phyloP scores from a whole-genome alignment of 202 grass and related monocot genomes.

The Musa balbisiana region DNA sequence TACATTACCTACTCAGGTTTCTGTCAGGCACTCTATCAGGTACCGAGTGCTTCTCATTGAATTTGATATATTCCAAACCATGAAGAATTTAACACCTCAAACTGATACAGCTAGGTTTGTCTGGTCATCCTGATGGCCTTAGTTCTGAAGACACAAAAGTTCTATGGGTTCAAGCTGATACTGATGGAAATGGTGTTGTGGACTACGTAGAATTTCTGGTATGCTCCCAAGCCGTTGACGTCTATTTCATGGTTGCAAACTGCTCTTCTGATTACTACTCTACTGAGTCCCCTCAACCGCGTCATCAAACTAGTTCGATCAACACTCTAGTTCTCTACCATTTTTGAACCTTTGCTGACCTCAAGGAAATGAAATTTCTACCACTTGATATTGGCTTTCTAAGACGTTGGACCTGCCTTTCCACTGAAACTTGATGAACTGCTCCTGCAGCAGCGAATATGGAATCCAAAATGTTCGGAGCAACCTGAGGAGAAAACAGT shows the following conservation, averaged over 20 bases:
- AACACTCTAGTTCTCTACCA: too few relatives aligned
- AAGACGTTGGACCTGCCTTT: too few relatives aligned
- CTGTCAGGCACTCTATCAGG: slow-evolving; percentile 9
- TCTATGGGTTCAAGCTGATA: slow-evolving; percentile 63
- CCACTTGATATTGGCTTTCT: too few relatives aligned
- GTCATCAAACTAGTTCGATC: too few relatives aligned
- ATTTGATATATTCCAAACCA: neutral
- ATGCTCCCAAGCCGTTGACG: too few relatives aligned
- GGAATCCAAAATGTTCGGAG: slow-evolving; percentile 13
- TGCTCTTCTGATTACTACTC: too few relatives aligned
- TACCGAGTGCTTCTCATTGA: neutral
- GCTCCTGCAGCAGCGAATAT: slow-evolving; percentile 9
- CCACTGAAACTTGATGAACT: neutral
- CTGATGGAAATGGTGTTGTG: slow-evolving; percentile 49
- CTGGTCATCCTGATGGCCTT: slow-evolving; percentile 45
- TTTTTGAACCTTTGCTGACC: too few relatives aligned
- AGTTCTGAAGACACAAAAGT: slow-evolving; percentile 58
- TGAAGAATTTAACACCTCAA: neutral
- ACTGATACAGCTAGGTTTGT: slow-evolving; percentile 45
- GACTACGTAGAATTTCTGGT: slow-evolving; percentile 81
- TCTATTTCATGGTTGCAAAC: too few relatives aligned
- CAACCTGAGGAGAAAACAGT: neutral
- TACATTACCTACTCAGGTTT: slow-evolving; percentile 14
- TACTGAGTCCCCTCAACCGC: too few relatives aligned
- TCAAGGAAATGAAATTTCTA: too few relatives aligned